These are phyloP conservation scores for Penicillium chermesinum DNA, from an alignment of 495 filamentous ascomycete genomes.

Conservation along the genomic window DNA sequence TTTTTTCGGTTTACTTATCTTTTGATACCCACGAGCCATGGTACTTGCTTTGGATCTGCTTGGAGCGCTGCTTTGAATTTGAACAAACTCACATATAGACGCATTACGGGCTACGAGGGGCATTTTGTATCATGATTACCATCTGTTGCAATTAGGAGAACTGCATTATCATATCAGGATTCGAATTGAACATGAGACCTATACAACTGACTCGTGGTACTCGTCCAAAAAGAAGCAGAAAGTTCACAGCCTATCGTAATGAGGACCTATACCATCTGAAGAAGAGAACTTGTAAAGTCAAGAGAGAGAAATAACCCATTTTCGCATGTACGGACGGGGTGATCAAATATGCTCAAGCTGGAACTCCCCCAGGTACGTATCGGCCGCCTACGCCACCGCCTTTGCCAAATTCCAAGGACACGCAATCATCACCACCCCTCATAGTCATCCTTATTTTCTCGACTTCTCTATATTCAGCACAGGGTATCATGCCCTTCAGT, in stretches of 20 bases:
- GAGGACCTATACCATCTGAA: no score
- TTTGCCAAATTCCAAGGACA: constrained; percentile 13
- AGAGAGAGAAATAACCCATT: no score
- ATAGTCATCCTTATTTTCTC: constrained; percentile 10
- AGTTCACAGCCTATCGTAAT: no score
- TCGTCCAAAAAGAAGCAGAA: no score
- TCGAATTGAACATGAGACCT: no score
- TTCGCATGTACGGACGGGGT: no score
- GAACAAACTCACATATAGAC: constrained; percentile 7
- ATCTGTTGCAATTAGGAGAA: background rate
- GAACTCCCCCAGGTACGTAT: no score
- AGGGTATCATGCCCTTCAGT: constrained; percentile 28
- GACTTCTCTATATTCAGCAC: constrained; percentile 12
- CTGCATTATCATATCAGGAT: background rate
- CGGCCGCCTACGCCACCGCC: constrained; percentile 11
- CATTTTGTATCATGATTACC: constrained; percentile 1
- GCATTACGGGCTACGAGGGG: constrained; percentile 8
- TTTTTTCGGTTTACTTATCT: constrained; percentile 6
- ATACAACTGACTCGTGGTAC: no score
- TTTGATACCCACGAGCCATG: constrained; percentile 22
- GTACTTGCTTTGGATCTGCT: constrained; percentile 12
- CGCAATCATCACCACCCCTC: constrained; percentile 10
- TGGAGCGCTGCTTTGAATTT: constrained; percentile 5
- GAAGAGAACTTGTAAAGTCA: no score
- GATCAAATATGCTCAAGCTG: no score